phyloP scores from a whole-genome alignment of 176 grass and related monocot species.

The Hordeum marinum region DNA sequence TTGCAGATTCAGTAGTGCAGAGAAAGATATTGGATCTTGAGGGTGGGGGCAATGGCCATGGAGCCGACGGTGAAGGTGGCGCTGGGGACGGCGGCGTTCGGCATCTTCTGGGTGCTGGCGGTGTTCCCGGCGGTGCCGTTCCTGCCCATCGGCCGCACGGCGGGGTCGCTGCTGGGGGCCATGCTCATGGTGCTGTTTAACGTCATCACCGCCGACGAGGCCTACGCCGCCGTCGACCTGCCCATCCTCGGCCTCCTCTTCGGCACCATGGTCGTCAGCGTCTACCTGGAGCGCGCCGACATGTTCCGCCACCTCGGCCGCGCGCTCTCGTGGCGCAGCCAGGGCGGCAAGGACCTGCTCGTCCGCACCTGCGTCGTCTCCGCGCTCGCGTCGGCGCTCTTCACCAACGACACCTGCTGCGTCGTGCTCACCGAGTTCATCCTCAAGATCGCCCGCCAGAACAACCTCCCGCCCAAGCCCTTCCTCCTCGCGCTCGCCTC shows the following conservation, averaged over 20 bases:
- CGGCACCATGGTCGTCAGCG: constrained; percentile 90
- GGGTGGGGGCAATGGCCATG: constrained; percentile 47
- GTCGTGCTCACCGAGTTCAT: constrained; percentile 97
- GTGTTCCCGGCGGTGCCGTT: constrained; percentile 94
- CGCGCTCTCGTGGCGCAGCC: constrained; percentile 66
- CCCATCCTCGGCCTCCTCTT: constrained; percentile 91
- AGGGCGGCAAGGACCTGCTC: constrained; percentile 77
- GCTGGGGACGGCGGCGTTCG: constrained; percentile 62
- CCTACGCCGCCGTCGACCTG: constrained; percentile 80
- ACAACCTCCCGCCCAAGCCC: constrained; percentile 72
- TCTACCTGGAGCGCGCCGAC: constrained; percentile 91
- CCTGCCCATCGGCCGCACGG: constrained; percentile 81
- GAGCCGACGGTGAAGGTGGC: constrained; percentile 55
- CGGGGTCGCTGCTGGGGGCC: constrained; percentile 77
- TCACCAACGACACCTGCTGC: constrained; percentile 98
- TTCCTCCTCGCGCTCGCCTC: constrained; percentile 82
- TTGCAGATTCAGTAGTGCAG: not conserved
- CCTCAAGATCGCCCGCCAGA: constrained; percentile 90
- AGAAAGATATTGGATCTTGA: not conserved
- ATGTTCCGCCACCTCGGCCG: constrained; percentile 80
- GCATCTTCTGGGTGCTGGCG: constrained; percentile 85
- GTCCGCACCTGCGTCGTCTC: constrained; percentile 65
- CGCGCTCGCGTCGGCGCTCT: constrained; percentile 71
- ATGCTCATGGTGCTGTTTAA: constrained; percentile 90
- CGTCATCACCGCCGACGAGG: constrained; percentile 74